These are phyloP conservation scores for Colletotrichum tropicale DNA, from an alignment of 2,329 filamentous ascomycete species.

Conservation along the genomic window DNA sequence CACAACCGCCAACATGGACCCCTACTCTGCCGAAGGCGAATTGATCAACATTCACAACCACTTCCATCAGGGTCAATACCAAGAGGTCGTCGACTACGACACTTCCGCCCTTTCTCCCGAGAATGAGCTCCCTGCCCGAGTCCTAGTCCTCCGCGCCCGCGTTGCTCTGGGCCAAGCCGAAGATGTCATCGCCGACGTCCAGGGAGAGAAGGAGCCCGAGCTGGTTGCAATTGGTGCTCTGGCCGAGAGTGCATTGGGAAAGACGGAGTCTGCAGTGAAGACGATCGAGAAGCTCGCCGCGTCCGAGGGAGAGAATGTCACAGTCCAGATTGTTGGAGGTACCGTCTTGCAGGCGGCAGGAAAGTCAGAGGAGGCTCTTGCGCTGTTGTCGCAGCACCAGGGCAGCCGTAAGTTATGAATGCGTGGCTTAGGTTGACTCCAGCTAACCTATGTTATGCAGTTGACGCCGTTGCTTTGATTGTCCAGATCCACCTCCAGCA, in stretches of 20 bases:
- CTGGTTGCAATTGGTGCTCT: constrained; percentile 78
- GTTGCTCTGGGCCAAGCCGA: constrained; percentile 81
- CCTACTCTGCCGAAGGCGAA: constrained; percentile 74
- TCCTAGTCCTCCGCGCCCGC: constrained; percentile 82
- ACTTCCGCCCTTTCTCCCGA: constrained; percentile 77
- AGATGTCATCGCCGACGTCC: constrained; percentile 72
- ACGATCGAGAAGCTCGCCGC: constrained; percentile 71
- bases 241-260: constrained; percentile 68
- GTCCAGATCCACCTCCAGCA: constrained; percentile 92
- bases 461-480: constrained; percentile 82
- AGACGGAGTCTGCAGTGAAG: constrained; percentile 65
- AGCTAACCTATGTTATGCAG: constrained; percentile 36
- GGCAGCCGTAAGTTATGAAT: constrained; percentile 72
- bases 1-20: constrained; percentile 60
- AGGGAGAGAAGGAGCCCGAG: constrained; percentile 70
- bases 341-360: constrained; percentile 81
- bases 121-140: constrained; percentile 76
- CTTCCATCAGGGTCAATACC: constrained; percentile 84
- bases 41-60: constrained; percentile 73
- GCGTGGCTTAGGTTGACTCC: neutral
- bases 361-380: constrained; percentile 84
- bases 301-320: constrained; percentile 72
- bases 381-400: constrained; percentile 81
- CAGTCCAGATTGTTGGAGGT: constrained; percentile 82
- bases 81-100: constrained; percentile 85